A percentile compares a stretch with the other conserved stretches of the same genome.
Conservation (phyloP, 176 grass and related monocot species). For the Ensete ventricosum region DNA sequence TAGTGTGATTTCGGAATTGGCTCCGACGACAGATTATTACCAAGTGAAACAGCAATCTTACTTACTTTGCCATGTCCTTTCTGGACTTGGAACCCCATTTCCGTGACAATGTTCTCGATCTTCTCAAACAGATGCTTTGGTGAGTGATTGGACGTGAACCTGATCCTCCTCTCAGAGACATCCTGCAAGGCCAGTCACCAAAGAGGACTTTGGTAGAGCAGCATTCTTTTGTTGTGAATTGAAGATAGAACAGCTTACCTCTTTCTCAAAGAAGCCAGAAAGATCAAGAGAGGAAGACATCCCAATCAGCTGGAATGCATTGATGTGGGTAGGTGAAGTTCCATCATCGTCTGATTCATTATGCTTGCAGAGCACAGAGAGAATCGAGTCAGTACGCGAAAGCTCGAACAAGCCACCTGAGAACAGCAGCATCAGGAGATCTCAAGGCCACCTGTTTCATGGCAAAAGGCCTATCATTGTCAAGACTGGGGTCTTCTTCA, state of each 20-base stretch:
- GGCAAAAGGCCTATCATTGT: slow-evolving; percentile 14
- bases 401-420: not conserved
- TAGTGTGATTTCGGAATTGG: not conserved
- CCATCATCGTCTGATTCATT: slow-evolving; percentile 14
- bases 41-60: slow-evolving; percentile 5
- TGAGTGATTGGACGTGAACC: slow-evolving; percentile 59
- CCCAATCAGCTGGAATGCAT: slow-evolving; percentile 88
- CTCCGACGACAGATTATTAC: not conserved
- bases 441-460: slow-evolving; percentile 47
- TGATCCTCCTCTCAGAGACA: slow-evolving; percentile 59
- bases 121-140: slow-evolving; percentile 44
- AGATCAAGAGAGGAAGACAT: slow-evolving; percentile 90
- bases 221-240: not conserved
- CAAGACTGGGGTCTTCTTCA: slow-evolving; percentile 40
- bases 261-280: slow-evolving; percentile 83
- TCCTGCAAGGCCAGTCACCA: slow-evolving; percentile 28
- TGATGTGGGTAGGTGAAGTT: slow-evolving; percentile 38
- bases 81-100: slow-evolving; percentile 51
- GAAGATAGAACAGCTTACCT: slow-evolving; percentile 28
- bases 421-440: not conserved
- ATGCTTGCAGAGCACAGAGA: slow-evolving; percentile 31
- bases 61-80: slow-evolving; percentile 50
- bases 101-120: slow-evolving; percentile 35
- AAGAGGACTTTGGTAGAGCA: not conserved
- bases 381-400: not conserved